A percentile compares a stretch with the other conserved stretches of the same genome.
phyloP scores from a whole-genome alignment of 2,329 filamentous ascomycete genomes.

The Diaporthe ilicicola region DNA sequence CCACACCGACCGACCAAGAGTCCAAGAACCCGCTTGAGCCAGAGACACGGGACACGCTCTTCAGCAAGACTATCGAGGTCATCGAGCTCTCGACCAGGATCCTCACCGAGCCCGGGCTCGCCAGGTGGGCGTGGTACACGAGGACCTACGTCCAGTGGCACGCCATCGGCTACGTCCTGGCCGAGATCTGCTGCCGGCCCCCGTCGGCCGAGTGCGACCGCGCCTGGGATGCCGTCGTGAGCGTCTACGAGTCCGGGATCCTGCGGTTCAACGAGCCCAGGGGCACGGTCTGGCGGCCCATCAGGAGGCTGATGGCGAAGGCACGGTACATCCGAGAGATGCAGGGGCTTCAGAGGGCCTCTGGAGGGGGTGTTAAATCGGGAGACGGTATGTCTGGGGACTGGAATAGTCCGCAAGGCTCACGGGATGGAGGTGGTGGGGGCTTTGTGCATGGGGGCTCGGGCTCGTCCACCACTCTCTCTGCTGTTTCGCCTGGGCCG shows the following conservation, averaged over 20 bases:
- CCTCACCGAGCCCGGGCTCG: conserved; percentile 68
- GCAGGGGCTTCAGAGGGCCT: neutral
- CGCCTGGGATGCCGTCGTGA: conserved; percentile 54
- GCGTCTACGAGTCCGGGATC: conserved; percentile 6
- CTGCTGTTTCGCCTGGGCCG: neutral
- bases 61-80: conserved; percentile 77
- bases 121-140: conserved; percentile 59
- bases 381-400: neutral
- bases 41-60: conserved; percentile 68
- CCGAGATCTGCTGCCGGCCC: conserved; percentile 55
- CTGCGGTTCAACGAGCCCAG: neutral
- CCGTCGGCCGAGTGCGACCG: conserved; percentile 61
- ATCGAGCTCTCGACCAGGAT: conserved; percentile 70
- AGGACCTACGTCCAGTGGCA: conserved; percentile 62
- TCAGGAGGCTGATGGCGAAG: conserved; percentile 32
- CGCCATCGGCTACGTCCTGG: conserved; percentile 57
- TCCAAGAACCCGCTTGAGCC: neutral
- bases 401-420: neutral
- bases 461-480: too few species aligned
- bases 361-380: rapidly evolving
- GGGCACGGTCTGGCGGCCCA: conserved; percentile 29
- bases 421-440: too few species aligned
- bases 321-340: conserved; percentile 30
- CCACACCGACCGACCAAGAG: neutral
- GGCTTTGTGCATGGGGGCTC: neutral